Base-by-base conservation (phyloP, 257 asterid species). In the Lantana camara region DNA sequence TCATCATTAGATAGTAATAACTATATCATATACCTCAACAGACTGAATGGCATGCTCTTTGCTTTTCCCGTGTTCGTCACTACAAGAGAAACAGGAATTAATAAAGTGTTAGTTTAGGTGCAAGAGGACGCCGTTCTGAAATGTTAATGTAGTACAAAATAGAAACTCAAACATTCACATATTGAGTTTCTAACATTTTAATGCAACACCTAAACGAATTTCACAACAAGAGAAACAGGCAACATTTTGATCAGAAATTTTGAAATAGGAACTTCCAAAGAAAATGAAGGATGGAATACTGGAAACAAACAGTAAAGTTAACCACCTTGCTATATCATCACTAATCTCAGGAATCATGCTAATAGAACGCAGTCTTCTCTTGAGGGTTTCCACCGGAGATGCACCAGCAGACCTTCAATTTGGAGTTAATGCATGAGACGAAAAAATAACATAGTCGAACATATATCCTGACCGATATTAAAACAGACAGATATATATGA, bases 261-360 rank as follows among this genome's bases (percentile, higher is more conserved):
- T 7, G 58, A 61, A 5, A 70, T 50, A 13, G 38, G 47, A 47
- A n/a, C n/a, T n/a, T n/a, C 29, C 45, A 47, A 67, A 56, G 57
- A 54, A 73, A 47, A 56, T 11, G 59, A 64, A 51, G 45, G 16
- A 71, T 58, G 64, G 64, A 68, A 64, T 44, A 64, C 45, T 16
- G 53, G 19, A 51, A 69, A 57, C 38, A 60, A 66, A 70, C 19
- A 58, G 61, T 64, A 72, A 65, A 52, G 65, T 58, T 56, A 60
- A 75, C 84, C 75, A 91, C 96, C 95, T 91, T 69, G 85, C 96
- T 66, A 85, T 86, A 73, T 91, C 96, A 66, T 91, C 98, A 52
- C 96, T 88, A 72, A 91, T 88, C 85, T 91, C 98, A 7, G 98
- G 96, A 79, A 87, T 73, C 90, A 91, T 71, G 82, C 98, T 88